These are phyloP conservation scores for Camellia oleifera DNA, from an alignment of 179 eudicot species.

Conservation along the genomic window DNA sequence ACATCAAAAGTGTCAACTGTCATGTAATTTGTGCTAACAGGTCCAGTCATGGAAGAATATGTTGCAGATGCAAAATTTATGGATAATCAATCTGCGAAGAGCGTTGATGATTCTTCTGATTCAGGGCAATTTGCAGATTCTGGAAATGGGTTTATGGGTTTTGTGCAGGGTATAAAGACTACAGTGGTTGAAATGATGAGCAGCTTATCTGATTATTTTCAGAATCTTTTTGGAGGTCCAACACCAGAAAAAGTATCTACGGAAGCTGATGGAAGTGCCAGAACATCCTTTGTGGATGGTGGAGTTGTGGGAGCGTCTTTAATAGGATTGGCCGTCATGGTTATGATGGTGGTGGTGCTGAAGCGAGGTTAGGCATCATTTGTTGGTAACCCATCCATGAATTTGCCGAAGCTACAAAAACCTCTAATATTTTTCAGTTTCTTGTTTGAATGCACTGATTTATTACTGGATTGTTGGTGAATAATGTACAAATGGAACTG, in stretches of 20 bases:
- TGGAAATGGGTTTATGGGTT: conserved; percentile 29
- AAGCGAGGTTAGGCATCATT: conserved; percentile 38
- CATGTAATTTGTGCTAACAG: conserved; percentile 6
- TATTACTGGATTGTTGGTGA: background rate
- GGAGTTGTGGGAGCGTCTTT: conserved; percentile 41
- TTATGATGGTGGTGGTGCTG: conserved; percentile 54
- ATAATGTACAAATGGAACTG: background rate
- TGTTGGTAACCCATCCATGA: background rate
- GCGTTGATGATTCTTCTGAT: conserved; percentile 17
- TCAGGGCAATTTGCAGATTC: conserved; percentile 17
- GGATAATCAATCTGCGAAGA: conserved; percentile 18
- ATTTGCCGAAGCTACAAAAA: conserved; percentile 36
- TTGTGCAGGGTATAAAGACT: conserved; percentile 36
- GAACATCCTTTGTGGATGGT: conserved; percentile 12
- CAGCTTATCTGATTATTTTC: conserved; percentile 48
- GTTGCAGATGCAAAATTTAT: conserved; percentile 20
- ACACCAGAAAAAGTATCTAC: conserved; percentile 11
- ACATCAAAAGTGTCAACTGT: background rate
- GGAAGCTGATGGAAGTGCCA: conserved; percentile 24
- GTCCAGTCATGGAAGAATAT: background rate
- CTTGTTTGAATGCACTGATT: background rate
- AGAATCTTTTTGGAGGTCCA: conserved; percentile 38
- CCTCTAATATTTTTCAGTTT: background rate
- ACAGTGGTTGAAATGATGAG: conserved; percentile 47
- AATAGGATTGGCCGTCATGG: conserved; percentile 78